A percentile compares a stretch with the other conserved stretches of the same genome.
Conservation (phyloP, 2,329 filamentous ascomycete genomes). For the Penicillium sp. region DNA sequence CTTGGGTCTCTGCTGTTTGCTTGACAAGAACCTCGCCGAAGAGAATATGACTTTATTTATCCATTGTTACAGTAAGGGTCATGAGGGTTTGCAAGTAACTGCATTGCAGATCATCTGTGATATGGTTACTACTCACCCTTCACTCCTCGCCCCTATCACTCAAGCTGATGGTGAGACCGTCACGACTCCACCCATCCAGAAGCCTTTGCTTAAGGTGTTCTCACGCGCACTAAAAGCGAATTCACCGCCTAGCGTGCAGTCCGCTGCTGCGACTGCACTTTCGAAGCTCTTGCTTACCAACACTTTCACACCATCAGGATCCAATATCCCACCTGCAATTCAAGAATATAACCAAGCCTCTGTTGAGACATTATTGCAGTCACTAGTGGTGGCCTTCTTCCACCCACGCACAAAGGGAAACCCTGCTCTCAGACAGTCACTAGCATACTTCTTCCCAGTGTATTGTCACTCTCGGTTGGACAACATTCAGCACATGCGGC, state of each 20-base stretch:
- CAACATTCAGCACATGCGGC: constrained; percentile 80
- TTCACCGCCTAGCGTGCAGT: constrained; percentile 72
- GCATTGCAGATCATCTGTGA: constrained; percentile 90
- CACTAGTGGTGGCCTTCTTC: constrained; percentile 84
- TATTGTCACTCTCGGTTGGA: constrained; percentile 83
- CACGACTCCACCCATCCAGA: constrained; percentile 47
- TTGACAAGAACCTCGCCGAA: constrained; percentile 87
- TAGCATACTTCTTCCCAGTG: constrained; percentile 92
- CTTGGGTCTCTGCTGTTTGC: constrained; percentile 83
- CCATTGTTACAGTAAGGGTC: constrained; percentile 92
- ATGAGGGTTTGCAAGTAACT: constrained; percentile 84
- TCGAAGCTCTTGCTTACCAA: constrained; percentile 83
- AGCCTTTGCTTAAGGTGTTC: constrained; percentile 80
- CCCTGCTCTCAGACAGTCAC: constrained; percentile 77
- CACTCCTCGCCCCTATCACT: constrained; percentile 64
- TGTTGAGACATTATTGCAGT: constrained; percentile 74
- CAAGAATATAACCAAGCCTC: constrained; percentile 55
- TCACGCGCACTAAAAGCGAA: constrained; percentile 74
- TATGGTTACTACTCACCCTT: constrained; percentile 84
- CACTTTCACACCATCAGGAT: constrained; percentile 56
- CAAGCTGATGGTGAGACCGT: constrained; percentile 51
- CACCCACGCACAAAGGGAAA: constrained; percentile 79
- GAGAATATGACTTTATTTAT: constrained; percentile 92
- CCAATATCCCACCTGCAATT: constrained; percentile 55
- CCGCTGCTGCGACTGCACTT: constrained; percentile 75